Conservation (phyloP, 495 filamentous ascomycete genomes). For the Neurospora sp. region DNA sequence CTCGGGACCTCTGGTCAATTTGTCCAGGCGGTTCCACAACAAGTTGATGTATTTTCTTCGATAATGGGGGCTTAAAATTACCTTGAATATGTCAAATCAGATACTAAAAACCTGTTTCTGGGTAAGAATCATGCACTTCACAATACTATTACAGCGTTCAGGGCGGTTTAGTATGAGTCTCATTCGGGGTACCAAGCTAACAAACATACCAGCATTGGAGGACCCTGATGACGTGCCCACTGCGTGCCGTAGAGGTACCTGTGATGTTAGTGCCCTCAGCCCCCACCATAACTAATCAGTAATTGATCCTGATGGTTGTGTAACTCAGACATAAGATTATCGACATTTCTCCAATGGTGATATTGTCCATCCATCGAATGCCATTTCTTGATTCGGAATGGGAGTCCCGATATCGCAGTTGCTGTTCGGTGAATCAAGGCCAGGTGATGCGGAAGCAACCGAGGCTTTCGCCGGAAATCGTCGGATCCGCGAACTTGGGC, state of each 20-base stretch:
- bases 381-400: not conserved
- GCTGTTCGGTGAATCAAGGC: not conserved
- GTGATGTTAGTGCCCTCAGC: not conserved
- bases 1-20: too few relatives aligned
- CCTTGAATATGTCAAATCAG: too few relatives aligned
- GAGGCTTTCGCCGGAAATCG: not conserved
- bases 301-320: not conserved
- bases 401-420: not conserved
- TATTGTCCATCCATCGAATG: not conserved
- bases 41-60: too few relatives aligned
- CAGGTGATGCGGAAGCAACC: not conserved
- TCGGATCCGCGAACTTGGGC: not conserved
- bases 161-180: too few relatives aligned
- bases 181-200: too few relatives aligned
- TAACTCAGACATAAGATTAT: not conserved
- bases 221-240: not conserved
- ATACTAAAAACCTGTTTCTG: too few relatives aligned
- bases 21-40: too few relatives aligned
- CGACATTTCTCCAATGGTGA: not conserved
- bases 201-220: not conserved
- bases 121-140: too few relatives aligned
- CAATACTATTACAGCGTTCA: too few relatives aligned
- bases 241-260: not conserved
- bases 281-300: not conserved
- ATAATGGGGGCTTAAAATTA: too few relatives aligned